phyloP scores from a whole-genome alignment of 352 stramenopile genomes.

The Sclerospora graminicola region DNA sequence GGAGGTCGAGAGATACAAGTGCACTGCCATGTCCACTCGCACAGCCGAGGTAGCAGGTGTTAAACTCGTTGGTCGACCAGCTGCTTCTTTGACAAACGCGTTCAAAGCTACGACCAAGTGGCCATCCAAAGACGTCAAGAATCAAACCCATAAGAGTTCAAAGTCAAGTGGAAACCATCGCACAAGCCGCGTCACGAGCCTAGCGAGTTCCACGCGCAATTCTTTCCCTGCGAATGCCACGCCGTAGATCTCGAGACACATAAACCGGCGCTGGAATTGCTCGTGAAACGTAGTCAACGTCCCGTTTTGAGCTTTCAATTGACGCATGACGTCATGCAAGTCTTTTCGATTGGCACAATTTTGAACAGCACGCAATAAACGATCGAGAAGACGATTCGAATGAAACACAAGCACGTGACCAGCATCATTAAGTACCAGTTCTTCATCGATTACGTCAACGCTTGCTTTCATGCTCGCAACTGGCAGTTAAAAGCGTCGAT shows the following conservation, averaged over 20 bases:
- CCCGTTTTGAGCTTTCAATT: constrained; percentile 12
- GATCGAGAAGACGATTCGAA: constrained; percentile 10
- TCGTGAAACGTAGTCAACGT: constrained; percentile 20
- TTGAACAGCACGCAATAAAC: no score
- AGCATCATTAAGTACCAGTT: no score
- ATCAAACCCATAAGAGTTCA: no score
- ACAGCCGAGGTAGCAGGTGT: constrained; percentile 14
- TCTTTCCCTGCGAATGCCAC: constrained; percentile 26
- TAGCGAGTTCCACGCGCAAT: constrained; percentile 27
- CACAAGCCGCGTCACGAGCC: no score
- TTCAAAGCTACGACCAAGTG: no score
- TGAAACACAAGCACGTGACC: constrained; percentile 16
- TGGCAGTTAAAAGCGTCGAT: constrained; percentile 17
- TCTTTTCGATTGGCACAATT: constrained; percentile 17
- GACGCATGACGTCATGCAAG: constrained; percentile 12
- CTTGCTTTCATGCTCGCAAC: constrained; percentile 25
- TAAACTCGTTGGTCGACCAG: no score
- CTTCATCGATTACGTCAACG: no score
- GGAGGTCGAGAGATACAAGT: constrained; percentile 20
- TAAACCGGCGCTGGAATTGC: constrained; percentile 25
- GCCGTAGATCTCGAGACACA: no score
- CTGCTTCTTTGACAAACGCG: constrained; percentile 20
- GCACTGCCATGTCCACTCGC: constrained; percentile 28
- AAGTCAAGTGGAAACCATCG: no score
- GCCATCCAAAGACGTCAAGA: constrained; percentile 32